Conservation (phyloP, 495 filamentous ascomycete species). For the Penicillium dipodomyicola region DNA sequence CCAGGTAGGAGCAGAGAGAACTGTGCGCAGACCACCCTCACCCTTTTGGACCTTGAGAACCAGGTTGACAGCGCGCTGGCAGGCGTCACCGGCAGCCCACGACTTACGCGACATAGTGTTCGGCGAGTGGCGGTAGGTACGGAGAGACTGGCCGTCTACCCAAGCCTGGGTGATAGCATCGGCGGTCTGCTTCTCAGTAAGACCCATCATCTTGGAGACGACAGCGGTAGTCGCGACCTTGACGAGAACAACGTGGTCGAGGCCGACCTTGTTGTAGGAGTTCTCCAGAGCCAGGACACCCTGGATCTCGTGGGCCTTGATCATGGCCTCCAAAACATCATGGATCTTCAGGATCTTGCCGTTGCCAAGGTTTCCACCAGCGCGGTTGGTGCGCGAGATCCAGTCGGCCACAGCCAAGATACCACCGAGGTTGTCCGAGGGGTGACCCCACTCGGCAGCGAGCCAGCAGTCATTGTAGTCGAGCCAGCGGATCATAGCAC, state of each 20-base stretch:
- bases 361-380: conserved; percentile 78
- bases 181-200: conserved; percentile 84
- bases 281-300: conserved; percentile 95
- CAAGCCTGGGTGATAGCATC: conserved; percentile 96
- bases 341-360: conserved; percentile 83
- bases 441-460: conserved; percentile 97
- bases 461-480: conserved; percentile 99
- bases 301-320: conserved; percentile 99
- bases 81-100: conserved; percentile 97
- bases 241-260: conserved; percentile 96
- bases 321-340: conserved; percentile 96
- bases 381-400: conserved; percentile 93
- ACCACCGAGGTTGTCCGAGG: conserved; percentile 93
- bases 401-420: conserved; percentile 97
- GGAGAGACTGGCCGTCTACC: conserved; percentile 93
- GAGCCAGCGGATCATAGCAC: conserved; percentile 96
- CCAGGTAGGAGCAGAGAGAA: conserved; percentile 90
- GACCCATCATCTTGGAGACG: conserved; percentile 87
- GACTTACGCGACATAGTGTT: conserved; percentile 99
- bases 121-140: conserved; percentile 93
- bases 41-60: conserved; percentile 90
- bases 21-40: conserved; percentile 85
- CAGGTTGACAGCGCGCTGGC: conserved; percentile 93
- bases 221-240: conserved; percentile 97
- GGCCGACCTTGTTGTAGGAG: conserved; percentile 95